Evolutionary conservation across 2,329 filamentous ascomycete genomes (phyloP).

Genomic region (Stemphylium beticola): DNA sequence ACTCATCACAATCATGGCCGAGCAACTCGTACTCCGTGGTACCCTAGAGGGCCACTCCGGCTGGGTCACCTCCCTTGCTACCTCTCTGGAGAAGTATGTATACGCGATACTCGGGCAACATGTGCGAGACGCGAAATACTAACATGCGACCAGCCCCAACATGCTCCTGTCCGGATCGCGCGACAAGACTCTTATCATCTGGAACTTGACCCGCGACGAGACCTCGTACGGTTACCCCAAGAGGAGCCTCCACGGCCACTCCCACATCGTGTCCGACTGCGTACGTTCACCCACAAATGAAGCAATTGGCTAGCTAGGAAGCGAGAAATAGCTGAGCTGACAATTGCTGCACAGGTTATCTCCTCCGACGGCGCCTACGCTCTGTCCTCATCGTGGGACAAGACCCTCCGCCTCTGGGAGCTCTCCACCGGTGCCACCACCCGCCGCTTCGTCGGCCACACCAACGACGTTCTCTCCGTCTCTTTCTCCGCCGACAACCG

Average conservation of each 20-base stretch:
- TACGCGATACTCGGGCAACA: background rate
- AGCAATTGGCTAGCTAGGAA: conserved; percentile 38
- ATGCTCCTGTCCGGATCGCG: conserved; percentile 98
- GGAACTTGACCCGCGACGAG: conserved; percentile 99
- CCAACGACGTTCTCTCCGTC: conserved; percentile 98
- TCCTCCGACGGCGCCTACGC: conserved; percentile 99
- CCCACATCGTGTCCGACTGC: conserved; percentile 99
- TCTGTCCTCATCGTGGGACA: conserved; percentile 98
- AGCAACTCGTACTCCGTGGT: conserved; percentile 94
- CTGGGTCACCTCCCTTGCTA: conserved; percentile 98
- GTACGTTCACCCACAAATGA: conserved; percentile 65
- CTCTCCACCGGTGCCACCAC: conserved; percentile 96
- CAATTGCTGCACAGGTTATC: conserved; percentile 74
- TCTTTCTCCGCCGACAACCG: conserved; percentile 99
- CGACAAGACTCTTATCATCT: conserved; percentile 99
- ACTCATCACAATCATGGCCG: conserved; percentile 70
- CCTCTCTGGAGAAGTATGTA: conserved; percentile 92
- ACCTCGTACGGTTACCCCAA: conserved; percentile 98
- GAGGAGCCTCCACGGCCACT: conserved; percentile 98
- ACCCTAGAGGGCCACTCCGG: conserved; percentile 99
- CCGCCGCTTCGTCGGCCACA: conserved; percentile 98
- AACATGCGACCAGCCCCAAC: conserved; percentile 74
- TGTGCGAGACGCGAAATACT: conserved; percentile 35
- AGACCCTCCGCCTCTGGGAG: conserved; percentile 99
- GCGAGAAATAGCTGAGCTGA: conserved; percentile 36